Conservation (phyloP, 345 rosid genomes). For the Tarenaya hassleriana region DNA sequence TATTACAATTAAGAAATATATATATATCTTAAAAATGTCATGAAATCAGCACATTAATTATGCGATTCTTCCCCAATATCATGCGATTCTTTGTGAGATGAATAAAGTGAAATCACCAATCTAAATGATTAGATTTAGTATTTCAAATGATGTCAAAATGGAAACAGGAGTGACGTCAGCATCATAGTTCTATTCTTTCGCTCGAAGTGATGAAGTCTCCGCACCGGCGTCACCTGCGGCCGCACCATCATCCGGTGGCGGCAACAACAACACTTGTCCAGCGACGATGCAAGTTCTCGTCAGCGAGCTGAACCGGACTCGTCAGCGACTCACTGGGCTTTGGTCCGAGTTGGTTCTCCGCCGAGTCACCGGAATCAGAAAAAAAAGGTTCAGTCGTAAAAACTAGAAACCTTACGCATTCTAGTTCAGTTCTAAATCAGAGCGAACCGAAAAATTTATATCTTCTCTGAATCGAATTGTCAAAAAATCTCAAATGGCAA, state of each 20-base stretch:
- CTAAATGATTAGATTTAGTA: slow-evolving; percentile 19
- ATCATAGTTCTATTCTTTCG: slow-evolving; percentile 54
- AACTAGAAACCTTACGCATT: too few relatives aligned
- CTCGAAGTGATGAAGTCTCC: slow-evolving; percentile 94
- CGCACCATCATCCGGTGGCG: slow-evolving; percentile 69
- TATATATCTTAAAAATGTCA: too few relatives aligned
- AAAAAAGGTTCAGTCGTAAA: too few relatives aligned
- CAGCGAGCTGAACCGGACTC: slow-evolving; percentile 66
- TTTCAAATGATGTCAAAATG: slow-evolving; percentile 20
- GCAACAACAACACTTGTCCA: slow-evolving; percentile 83
- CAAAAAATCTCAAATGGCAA: too few relatives aligned
- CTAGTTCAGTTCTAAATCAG: too few relatives aligned
- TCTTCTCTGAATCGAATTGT: too few relatives aligned
- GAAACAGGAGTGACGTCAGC: slow-evolving; percentile 41
- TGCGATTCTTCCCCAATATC: too few relatives aligned
- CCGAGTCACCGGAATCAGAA: slow-evolving; percentile 20
- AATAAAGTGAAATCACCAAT: slow-evolving; percentile 9
- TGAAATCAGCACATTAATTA: too few relatives aligned
- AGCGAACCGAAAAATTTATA: too few relatives aligned
- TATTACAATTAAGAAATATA: too few relatives aligned
- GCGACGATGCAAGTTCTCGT: slow-evolving; percentile 94
- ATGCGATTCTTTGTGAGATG: too few relatives aligned
- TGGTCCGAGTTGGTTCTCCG: slow-evolving; percentile 58
- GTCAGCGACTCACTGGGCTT: slow-evolving; percentile 70
- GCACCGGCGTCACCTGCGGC: slow-evolving; percentile 94